Base-by-base conservation (phyloP, 768 basidiomycete genomes). In the Mycena galopus region DNA sequence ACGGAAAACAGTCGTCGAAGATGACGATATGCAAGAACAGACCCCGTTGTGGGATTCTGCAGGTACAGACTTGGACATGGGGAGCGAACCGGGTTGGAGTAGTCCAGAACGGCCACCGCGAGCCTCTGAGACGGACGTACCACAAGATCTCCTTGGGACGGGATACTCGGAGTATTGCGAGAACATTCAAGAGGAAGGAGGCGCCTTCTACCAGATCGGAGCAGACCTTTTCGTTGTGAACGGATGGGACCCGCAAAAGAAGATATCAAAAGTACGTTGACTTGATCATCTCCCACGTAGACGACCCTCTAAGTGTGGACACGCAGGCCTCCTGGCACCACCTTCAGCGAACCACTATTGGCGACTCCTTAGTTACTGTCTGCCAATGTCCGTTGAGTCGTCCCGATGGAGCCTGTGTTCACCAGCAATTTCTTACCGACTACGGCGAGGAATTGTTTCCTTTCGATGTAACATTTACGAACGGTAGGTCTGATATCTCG, bases 171-270 rank as follows among this genome's bases (percentile, higher is more conserved):
- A 58, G n/a, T 68, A 60, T 37, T 47, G 27, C 8, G 58, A 58
- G 30, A 33, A 4, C 23, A 25, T 68, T 27, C 30, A 33, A 21
- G 29, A 68, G 12, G 67, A 68, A 3, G 67, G 57, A 21, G 67
- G 67, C 2, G 65, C 42, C 0, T 65, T 75, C 42, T 75, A 72
- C 44, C 71, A 69, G 58, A 72, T 75, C 33, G 35, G 60, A 0
- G 3, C 7, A 25, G 71, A 66, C 21, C 23, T 75, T 0, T 75
- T 72, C 32, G 67, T 75, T 10, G 74, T 69, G 44, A 67, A 75
- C 47, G 74, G 74, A 10, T 75, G 74, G 74, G 74, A 75, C 39
- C 30, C 58, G 16, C 66, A 30, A 59, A 55, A 8, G 21, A 66
- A 44, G 19, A 59, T 19, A 21, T 50, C 35, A 17, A 73, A 65